Evolutionary conservation across 2,329 filamentous ascomycete species (phyloP).

Genomic region (Neurospora sp.): DNA sequence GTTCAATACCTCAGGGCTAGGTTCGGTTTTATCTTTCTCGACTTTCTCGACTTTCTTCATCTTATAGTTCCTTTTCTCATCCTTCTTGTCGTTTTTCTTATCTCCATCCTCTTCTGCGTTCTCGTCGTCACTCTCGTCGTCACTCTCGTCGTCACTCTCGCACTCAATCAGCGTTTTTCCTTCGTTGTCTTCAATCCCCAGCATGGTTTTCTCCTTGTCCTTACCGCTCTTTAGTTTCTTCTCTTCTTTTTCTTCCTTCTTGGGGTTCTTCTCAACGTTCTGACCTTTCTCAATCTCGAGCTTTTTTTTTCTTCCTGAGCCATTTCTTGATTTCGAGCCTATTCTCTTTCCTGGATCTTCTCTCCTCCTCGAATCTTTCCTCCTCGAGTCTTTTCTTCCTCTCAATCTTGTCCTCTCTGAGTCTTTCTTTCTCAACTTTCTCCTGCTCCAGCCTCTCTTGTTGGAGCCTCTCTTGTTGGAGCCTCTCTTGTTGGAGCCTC

Average conservation of each 20-base stretch:
- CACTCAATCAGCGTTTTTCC: background rate
- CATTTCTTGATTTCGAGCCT: background rate
- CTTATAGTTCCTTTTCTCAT: too few relatives aligned
- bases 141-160: too few relatives aligned
- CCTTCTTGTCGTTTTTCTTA: too few relatives aligned
- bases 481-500: background rate
- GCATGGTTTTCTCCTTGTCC: background rate
- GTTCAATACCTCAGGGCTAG: too few relatives aligned
- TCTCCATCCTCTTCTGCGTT: too few relatives aligned
- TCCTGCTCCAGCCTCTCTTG: background rate
- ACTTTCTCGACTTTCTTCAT: too few relatives aligned
- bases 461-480: accelerated
- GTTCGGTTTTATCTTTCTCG: too few relatives aligned
- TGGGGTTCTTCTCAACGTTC: accelerated
- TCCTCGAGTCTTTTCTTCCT: background rate
- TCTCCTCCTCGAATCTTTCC: background rate
- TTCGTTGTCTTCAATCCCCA: background rate
- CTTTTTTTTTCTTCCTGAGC: background rate
- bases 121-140: too few relatives aligned
- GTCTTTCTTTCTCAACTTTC: background rate
- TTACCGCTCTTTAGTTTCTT: background rate
- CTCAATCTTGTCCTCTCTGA: background rate
- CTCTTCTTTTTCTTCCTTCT: background rate
- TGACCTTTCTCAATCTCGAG: background rate
- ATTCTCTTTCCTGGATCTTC: background rate